Evolutionary conservation across 208 protist species (phyloP).

Genomic region (Phytomonas serpens): DNA sequence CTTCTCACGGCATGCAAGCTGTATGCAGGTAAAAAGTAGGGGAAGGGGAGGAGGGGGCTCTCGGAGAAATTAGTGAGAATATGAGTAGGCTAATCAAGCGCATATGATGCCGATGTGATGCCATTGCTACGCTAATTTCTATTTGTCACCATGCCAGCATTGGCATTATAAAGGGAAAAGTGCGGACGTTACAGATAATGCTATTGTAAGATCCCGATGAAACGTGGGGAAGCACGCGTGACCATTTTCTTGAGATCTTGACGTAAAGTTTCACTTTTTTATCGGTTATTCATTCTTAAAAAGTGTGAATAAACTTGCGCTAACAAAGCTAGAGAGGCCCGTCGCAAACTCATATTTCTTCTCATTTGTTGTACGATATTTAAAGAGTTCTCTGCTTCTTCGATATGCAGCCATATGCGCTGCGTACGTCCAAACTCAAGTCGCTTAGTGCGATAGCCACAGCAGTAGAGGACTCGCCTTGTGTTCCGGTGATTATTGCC

Average conservation of each 20-base stretch:
- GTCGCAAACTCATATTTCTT: neutral
- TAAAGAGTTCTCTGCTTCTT: neutral
- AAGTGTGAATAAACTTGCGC: neutral
- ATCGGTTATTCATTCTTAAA: neutral
- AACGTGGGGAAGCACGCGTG: neutral
- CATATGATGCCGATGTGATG: neutral
- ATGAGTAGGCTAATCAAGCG: neutral
- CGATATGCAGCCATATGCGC: neutral
- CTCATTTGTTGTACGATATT: neutral
- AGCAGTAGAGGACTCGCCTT: neutral
- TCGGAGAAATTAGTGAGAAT: neutral
- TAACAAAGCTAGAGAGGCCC: neutral
- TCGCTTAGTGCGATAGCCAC: neutral
- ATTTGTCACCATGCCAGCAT: neutral
- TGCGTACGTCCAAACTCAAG: neutral
- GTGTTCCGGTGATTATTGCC: constrained; percentile 34
- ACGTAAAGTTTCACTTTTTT: neutral
- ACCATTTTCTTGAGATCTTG: neutral
- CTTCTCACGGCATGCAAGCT: neutral
- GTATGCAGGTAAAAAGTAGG: neutral
- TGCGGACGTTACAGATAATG: neutral
- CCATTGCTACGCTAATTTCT: neutral
- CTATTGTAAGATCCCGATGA: neutral
- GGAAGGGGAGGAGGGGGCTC: neutral
- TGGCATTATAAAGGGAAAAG: neutral